Percentiles rank a stretch among this genome's conserved stretches.
Evolutionary conservation across 1,139 yeast species (phyloP).

Genomic region (Pichiaceae sp.): DNA sequence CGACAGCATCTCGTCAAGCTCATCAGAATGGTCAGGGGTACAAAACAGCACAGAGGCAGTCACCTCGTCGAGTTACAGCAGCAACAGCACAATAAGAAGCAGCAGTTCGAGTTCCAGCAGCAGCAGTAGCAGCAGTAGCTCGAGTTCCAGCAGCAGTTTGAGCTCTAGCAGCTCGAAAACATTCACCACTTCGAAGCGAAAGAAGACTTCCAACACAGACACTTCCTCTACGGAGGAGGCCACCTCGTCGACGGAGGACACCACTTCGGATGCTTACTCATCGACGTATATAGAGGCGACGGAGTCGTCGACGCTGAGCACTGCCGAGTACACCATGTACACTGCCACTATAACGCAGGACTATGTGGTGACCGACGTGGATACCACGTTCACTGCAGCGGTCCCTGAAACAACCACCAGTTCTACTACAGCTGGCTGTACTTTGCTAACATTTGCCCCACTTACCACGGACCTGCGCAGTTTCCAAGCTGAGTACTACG

Average conservation of each 20-base stretch:
- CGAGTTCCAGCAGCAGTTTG: neutral
- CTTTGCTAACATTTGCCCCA: slow-evolving; percentile 17
- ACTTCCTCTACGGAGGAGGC: neutral
- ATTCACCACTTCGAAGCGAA: too few species aligned
- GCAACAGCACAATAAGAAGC: neutral
- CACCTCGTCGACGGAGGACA: neutral
- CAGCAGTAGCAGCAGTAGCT: neutral
- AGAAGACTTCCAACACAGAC: too few species aligned
- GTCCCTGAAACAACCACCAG: slow-evolving; percentile 24
- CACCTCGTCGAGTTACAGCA: too few species aligned
- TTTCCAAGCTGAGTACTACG: slow-evolving; percentile 8
- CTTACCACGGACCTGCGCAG: slow-evolving; percentile 19
- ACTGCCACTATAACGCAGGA: slow-evolving; percentile 20
- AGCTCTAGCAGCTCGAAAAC: too few species aligned
- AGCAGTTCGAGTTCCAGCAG: neutral
- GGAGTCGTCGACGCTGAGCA: neutral
- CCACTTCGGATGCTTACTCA: neutral
- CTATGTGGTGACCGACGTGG: slow-evolving; percentile 31
- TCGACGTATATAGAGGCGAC: neutral
- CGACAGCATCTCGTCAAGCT: too few species aligned
- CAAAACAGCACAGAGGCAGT: too few species aligned
- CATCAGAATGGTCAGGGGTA: too few species aligned
- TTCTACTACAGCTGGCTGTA: slow-evolving; percentile 13
- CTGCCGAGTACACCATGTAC: neutral
- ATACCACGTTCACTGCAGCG: slow-evolving; percentile 30